Base-by-base conservation (phyloP, 2,329 filamentous ascomycete species). In the Ophiocordyceps camponoti-leonardi region DNA sequence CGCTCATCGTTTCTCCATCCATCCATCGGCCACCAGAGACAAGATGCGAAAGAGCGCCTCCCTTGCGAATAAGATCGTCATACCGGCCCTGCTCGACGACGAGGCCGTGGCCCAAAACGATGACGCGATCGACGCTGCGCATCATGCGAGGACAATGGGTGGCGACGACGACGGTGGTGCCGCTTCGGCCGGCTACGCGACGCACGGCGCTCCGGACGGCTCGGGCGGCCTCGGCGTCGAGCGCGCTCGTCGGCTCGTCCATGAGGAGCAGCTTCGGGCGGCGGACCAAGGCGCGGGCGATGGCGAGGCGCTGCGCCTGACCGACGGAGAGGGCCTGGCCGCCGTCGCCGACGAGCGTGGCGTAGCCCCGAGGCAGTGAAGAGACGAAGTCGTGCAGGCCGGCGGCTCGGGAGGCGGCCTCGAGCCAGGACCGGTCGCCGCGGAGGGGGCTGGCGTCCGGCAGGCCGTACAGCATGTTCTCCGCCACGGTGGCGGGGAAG, bases 91-190 rank as follows among this genome's bases (percentile, higher is more conserved):
- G 63, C 57, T 90, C 75, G 2, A 77, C 81, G 7, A 85, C 75
- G 2, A 74, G 67, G 3, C 74, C 71, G 0, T 78, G 73, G n/a
- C 83, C 73, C 26, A 93, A 53, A 49, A 95, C 76, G 1, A 90
- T 67, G 8, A 95, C 67, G 41, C 75, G 69, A 57, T 86, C 79
- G 1, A 82, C 83, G 48, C 85, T 74, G 47, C 72, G 71, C 84
- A 96, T 95, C 86, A 94, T 93, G 56, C 90, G 81, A 49, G 67
- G 69, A 47, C 73, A 76, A 62, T 95, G 90, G 43, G 87, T 94
- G 37, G 94, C 81, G 22, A 93, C 72, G 16, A 95, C 68, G 0
- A 94, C 76, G 0, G 83, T 83, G 59, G 86, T 72, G 0, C 65
- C 66, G 12, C 44, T 1, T 20, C 44, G 20, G 1, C 52, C 49